phyloP scores from a whole-genome alignment of 2,329 filamentous ascomycete genomes.

The Diaporthe velutina region DNA sequence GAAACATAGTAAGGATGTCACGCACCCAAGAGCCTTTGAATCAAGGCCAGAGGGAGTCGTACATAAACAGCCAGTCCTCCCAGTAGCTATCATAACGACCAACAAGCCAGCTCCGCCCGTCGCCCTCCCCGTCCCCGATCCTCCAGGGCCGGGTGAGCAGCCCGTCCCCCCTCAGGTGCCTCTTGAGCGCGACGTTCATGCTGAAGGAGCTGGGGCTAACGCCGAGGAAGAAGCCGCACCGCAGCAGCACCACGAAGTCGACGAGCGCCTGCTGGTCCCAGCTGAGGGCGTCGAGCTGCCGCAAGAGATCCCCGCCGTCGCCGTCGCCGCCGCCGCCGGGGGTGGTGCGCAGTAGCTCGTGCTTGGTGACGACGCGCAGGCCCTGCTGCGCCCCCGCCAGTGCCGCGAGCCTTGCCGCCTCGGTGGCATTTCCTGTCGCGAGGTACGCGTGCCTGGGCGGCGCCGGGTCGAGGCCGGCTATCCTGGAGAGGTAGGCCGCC shows the following conservation, averaged over 20 bases:
- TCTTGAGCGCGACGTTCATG: slow-evolving; percentile 60
- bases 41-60: slow-evolving; percentile 59
- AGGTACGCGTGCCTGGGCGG: slow-evolving; percentile 54
- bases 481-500: slow-evolving; percentile 53
- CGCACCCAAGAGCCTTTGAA: rapidly evolving
- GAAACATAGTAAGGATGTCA: no score
- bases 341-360: slow-evolving; percentile 49
- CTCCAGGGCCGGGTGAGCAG: slow-evolving; percentile 58
- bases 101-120: slow-evolving; percentile 57
- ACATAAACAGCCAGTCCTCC: slow-evolving; percentile 64
- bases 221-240: slow-evolving; percentile 56
- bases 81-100: slow-evolving; percentile 60
- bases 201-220: slow-evolving; percentile 63
- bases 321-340: slow-evolving; percentile 43
- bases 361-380: slow-evolving; percentile 55
- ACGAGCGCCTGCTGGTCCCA: slow-evolving; percentile 61
- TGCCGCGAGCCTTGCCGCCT: slow-evolving; percentile 54
- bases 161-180: slow-evolving; percentile 56
- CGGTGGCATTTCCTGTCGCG: slow-evolving; percentile 59
- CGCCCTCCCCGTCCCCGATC: slow-evolving; percentile 54
- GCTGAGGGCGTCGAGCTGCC: slow-evolving; percentile 52
- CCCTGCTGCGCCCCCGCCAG: slow-evolving; percentile 49
- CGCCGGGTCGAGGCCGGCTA: slow-evolving; percentile 43
- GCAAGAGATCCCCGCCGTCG: slow-evolving; percentile 42
- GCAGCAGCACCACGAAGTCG: slow-evolving; percentile 56